Base-by-base conservation (phyloP, 768 basidiomycete genomes). In the Podaxis pistillaris region DNA sequence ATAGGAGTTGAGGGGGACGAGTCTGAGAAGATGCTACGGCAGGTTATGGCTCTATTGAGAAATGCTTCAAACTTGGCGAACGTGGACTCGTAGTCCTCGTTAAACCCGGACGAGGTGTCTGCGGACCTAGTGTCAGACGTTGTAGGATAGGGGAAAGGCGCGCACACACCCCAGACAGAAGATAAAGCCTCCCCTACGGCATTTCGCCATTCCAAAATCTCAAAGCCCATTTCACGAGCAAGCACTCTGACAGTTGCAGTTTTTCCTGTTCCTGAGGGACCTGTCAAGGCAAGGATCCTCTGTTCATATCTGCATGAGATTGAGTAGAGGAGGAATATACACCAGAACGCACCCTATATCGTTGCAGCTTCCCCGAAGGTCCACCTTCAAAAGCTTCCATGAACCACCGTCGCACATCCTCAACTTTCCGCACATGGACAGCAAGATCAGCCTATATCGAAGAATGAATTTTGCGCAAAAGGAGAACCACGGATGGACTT, bases 201-300 rank as follows among this genome's bases (percentile, higher is more conserved):
- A 70, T 90, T 93, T 50, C 83, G 78, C 93, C 95, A 98, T 70
- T 99, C 96, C 24, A 94, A 69, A 38, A 97, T 81, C 55, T 95
- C 90, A 58, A 92, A 86, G 1, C 80, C 85, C 67, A 96, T 74
- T 68, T 96, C 93, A 15, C 75, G 76, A 0, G 92, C 81, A 22
- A 99, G 76, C 1, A 94, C 83, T 28, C 85, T 84, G 2, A 98
- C 67, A 0, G 93, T 93, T 0, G 94, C 83, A 0, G 96, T 97
- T 78, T 99, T 99, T 0, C 86, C 96, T 0, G 87, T 85, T 1
- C 96, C 96, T 7, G 96, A 88, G 0, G 94, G 93, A 1, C 96
- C 96, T 2, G 91, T 91, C 11, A 99, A 75, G 0, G 86, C 85
- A 6, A 98, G 82, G 30, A 99, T 86, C 51, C 94, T 83, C 92